Percentiles rank a stretch among this genome's conserved stretches.
phyloP scores from a whole-genome alignment of 1,284 basidiomycete genomes.

The Veloboletus limbatus region DNA sequence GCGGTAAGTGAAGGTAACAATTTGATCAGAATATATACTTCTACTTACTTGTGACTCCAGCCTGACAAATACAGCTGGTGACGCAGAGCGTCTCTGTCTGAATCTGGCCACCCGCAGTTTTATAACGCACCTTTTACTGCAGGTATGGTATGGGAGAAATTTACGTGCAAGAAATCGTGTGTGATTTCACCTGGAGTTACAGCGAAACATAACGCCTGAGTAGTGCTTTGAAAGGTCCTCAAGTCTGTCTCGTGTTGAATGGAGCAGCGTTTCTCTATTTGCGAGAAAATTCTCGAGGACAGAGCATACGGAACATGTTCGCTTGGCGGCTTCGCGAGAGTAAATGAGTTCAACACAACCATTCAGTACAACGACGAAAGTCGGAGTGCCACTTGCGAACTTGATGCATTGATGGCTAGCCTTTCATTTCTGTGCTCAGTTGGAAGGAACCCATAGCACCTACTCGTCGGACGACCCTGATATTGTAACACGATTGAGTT shows the following conservation, averaged over 20 bases:
- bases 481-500: too few relatives aligned
- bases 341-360: slow-evolving; percentile 30
- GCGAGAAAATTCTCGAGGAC: slow-evolving; percentile 29
- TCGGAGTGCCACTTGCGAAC: slow-evolving; percentile 41
- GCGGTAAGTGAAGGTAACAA: slow-evolving; percentile 24
- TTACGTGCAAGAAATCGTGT: slow-evolving; percentile 39
- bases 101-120: slow-evolving; percentile 48
- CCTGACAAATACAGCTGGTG: slow-evolving; percentile 38
- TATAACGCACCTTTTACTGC: slow-evolving; percentile 46
- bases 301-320: slow-evolving; percentile 40
- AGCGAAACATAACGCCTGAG: too few relatives aligned
- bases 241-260: slow-evolving; percentile 46
- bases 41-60: slow-evolving; percentile 18
- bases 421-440: neutral
- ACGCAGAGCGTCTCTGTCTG: slow-evolving; percentile 38
- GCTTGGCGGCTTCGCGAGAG: slow-evolving; percentile 36
- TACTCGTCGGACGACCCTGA: too few relatives aligned
- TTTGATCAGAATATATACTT: neutral
- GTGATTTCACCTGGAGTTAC: slow-evolving; percentile 45
- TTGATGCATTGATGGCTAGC: neutral
- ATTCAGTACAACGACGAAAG: slow-evolving; percentile 34
- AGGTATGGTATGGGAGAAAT: slow-evolving; percentile 47
- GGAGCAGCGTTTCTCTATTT: slow-evolving; percentile 37
- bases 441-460: neutral
- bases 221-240: slow-evolving; percentile 26